Evolutionary conservation across 140 eudicot species (phyloP).

Genomic region (Ambrosia hybrid): DNA sequence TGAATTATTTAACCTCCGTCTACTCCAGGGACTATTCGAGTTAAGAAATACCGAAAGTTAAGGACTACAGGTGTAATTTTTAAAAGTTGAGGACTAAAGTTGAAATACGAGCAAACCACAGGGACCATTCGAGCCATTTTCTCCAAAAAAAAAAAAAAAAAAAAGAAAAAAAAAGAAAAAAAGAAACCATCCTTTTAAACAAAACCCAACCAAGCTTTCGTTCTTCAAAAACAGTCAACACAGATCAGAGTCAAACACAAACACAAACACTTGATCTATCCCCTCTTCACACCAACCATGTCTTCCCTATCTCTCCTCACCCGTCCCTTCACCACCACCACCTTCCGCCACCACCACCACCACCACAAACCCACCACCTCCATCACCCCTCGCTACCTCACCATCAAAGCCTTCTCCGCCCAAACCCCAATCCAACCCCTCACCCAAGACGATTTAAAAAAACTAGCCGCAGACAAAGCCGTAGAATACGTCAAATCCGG

Average conservation of each 20-base stretch:
- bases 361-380: slow-evolving; percentile 22
- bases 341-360: slow-evolving; percentile 36
- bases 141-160: too few relatives aligned
- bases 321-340: slow-evolving; percentile 41
- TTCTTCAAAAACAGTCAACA: too few relatives aligned
- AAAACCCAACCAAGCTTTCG: slow-evolving; percentile 17
- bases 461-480: slow-evolving; percentile 95
- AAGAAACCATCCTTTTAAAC: slow-evolving; percentile 20
- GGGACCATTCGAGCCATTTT: too few relatives aligned
- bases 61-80: too few relatives aligned
- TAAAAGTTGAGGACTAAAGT: too few relatives aligned
- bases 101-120: too few relatives aligned
- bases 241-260: background rate
- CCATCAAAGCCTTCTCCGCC: slow-evolving; percentile 52
- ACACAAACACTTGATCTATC: slow-evolving; percentile 29
- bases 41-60: too few relatives aligned
- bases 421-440: slow-evolving; percentile 50
- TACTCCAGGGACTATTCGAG: too few relatives aligned
- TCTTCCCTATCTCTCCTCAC: slow-evolving; percentile 40
- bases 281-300: slow-evolving; percentile 33
- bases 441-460: slow-evolving; percentile 92
- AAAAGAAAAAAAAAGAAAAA: too few relatives aligned
- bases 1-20: too few relatives aligned
- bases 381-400: slow-evolving; percentile 11
- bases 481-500: slow-evolving; percentile 79